Conservation (phyloP, 345 rosid genomes). For the Trapa incisa region DNA sequence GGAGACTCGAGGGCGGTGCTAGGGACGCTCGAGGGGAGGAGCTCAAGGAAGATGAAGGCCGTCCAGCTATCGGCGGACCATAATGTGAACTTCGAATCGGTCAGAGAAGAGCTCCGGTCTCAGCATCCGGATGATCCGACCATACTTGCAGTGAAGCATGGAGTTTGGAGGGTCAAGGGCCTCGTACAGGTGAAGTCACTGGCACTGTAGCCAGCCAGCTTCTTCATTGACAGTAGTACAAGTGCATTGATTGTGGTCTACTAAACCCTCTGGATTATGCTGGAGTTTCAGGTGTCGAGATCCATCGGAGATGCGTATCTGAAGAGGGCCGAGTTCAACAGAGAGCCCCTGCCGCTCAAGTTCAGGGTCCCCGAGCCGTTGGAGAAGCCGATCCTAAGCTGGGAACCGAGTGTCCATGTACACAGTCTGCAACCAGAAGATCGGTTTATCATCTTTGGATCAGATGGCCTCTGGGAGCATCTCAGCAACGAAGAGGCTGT, state of each 20-base stretch:
- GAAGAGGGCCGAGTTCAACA: constrained; percentile 65
- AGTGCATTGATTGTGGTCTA: no score
- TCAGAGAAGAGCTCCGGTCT: constrained; percentile 52
- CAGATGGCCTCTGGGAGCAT: constrained; percentile 92
- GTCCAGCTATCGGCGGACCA: constrained; percentile 64
- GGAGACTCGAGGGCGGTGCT: constrained; percentile 73
- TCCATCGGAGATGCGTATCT: constrained; percentile 85
- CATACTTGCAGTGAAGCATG: constrained; percentile 51
- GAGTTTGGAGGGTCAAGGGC: constrained; percentile 77
- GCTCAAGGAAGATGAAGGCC: constrained; percentile 27
- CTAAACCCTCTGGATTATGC: neutral
- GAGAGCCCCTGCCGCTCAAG: constrained; percentile 50
- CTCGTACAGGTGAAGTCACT: constrained; percentile 51
- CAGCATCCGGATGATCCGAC: constrained; percentile 57
- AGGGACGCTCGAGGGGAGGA: constrained; percentile 37
- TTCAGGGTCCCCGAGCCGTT: constrained; percentile 45
- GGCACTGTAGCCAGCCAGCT: no score
- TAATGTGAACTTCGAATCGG: constrained; percentile 49
- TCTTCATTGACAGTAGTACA: no score
- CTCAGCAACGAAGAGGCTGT: constrained; percentile 60
- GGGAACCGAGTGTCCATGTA: constrained; percentile 51
- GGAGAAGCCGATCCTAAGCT: constrained; percentile 48
- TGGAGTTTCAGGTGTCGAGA: constrained; percentile 47
- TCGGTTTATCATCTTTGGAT: constrained; percentile 64
- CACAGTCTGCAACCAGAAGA: constrained; percentile 48